phyloP scores from a whole-genome alignment of 805 yeast species.

The Saturnispora ahearnii region DNA sequence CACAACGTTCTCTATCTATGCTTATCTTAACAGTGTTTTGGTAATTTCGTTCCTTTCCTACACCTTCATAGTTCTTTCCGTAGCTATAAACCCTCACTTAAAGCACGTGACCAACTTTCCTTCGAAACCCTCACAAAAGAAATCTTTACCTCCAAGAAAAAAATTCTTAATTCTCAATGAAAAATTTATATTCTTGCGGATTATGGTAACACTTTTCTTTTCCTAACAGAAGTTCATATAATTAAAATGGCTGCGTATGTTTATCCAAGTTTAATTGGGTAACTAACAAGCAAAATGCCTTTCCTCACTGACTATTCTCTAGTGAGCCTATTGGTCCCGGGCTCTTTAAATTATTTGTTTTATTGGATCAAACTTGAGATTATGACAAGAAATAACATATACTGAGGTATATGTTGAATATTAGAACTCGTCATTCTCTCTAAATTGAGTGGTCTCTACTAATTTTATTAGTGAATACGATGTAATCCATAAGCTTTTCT shows the following conservation, averaged over 20 bases:
- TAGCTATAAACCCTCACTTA: neutral
- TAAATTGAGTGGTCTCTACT: conserved; percentile 19
- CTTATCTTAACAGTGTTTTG: too few relatives aligned
- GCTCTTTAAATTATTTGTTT: conserved; percentile 9
- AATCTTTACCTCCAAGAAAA: neutral
- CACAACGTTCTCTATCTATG: too few relatives aligned
- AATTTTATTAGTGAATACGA: neutral
- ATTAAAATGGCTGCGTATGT: conserved; percentile 23
- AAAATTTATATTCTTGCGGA: neutral
- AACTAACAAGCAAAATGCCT: neutral
- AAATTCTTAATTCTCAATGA: neutral
- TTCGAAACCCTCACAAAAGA: neutral
- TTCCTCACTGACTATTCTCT: conserved; percentile 1
- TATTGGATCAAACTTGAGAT: conserved; percentile 24
- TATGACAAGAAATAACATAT: conserved; percentile 23
- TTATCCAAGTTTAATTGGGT: neutral
- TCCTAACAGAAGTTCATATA: conserved; percentile 2
- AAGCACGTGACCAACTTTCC: neutral
- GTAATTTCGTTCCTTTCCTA: too few relatives aligned
- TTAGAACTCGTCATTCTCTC: conserved; percentile 28
- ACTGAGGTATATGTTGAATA: neutral
- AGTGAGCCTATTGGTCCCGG: conserved; percentile 7
- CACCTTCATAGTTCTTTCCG: too few relatives aligned
- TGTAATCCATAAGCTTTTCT: conserved; percentile 18
- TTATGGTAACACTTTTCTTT: neutral